Conservation (phyloP, 1,139 yeast species). For the Pichia sp. region DNA sequence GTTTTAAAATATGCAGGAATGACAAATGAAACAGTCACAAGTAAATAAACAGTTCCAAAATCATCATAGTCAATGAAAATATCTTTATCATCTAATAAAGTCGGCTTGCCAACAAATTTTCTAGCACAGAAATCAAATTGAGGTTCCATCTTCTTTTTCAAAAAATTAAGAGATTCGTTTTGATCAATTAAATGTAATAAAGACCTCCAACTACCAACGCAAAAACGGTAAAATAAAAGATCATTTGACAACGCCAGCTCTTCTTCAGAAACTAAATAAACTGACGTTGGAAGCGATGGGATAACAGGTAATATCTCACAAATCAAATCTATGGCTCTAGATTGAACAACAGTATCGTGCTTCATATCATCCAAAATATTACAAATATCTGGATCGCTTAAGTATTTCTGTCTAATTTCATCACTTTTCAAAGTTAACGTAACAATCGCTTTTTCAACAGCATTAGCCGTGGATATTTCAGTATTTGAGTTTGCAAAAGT, state of each 20-base stretch:
- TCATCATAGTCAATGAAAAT: slow-evolving; percentile 15
- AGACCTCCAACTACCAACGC: slow-evolving; percentile 10
- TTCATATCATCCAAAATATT: slow-evolving; percentile 20
- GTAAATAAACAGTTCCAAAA: slow-evolving; percentile 13
- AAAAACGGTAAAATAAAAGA: slow-evolving; percentile 21
- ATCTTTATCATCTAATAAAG: slow-evolving; percentile 13
- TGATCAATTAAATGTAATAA: slow-evolving; percentile 7
- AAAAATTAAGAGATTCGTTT: slow-evolving; percentile 5
- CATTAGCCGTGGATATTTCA: slow-evolving; percentile 13
- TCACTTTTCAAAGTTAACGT: slow-evolving; percentile 23
- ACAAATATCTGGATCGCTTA: slow-evolving; percentile 19
- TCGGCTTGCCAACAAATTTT: slow-evolving; percentile 14
- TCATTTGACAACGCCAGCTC: slow-evolving; percentile 24
- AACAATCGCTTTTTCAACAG: slow-evolving; percentile 21
- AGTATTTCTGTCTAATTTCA: slow-evolving; percentile 23
- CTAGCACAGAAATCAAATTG: slow-evolving; percentile 21
- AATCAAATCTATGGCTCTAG: slow-evolving; percentile 26
- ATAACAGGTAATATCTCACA: slow-evolving; percentile 20
- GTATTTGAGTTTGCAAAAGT: slow-evolving; percentile 19
- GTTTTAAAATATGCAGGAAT: slow-evolving; percentile 15
- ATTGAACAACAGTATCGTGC: slow-evolving; percentile 16
- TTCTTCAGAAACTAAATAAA: slow-evolving; percentile 21
- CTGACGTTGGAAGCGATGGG: slow-evolving; percentile 20
- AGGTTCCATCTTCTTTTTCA: slow-evolving; percentile 17
- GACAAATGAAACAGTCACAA: slow-evolving; percentile 18